Evolutionary conservation across 2,329 filamentous ascomycete species (phyloP).

Genomic region (Coleophoma crateriformis): DNA sequence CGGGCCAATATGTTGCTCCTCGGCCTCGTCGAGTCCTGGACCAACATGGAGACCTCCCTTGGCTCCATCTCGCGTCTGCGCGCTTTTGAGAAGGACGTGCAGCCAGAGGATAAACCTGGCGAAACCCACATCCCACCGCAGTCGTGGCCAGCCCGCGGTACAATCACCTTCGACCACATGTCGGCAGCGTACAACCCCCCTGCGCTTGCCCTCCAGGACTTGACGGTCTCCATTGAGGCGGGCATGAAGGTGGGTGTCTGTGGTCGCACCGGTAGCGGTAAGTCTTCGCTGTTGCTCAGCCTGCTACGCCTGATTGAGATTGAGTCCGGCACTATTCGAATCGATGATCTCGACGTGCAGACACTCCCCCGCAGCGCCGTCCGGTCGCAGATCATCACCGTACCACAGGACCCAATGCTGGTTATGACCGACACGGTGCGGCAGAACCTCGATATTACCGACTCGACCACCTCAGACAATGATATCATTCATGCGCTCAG

Average conservation of each 20-base stretch:
- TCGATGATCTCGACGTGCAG: slow-evolving; percentile 83
- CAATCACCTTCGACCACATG: slow-evolving; percentile 15
- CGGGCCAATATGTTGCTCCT: slow-evolving; percentile 10
- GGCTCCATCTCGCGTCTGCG: slow-evolving; percentile 51
- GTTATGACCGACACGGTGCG: slow-evolving; percentile 78
- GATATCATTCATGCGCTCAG: slow-evolving; percentile 79
- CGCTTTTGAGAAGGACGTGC: slow-evolving; percentile 39
- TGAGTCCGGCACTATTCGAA: slow-evolving; percentile 75
- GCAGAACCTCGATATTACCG: slow-evolving; percentile 85
- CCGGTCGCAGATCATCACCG: slow-evolving; percentile 85
- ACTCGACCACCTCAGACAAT: slow-evolving; percentile 68
- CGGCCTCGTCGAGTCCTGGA: slow-evolving; percentile 37
- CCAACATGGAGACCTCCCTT: slow-evolving; percentile 50
- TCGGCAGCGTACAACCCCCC: slow-evolving; percentile 16
- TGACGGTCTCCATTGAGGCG: slow-evolving; percentile 55
- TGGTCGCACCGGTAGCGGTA: slow-evolving; percentile 56
- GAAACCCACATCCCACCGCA: slow-evolving; percentile 4
- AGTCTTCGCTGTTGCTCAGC: slow-evolving; percentile 84
- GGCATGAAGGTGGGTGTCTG: slow-evolving; percentile 44
- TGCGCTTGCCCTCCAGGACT: background rate
- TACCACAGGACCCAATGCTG: slow-evolving; percentile 88
- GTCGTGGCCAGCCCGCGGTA: slow-evolving; percentile 14
- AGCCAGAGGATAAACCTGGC: slow-evolving; percentile 28
- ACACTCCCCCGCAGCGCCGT: slow-evolving; percentile 83
- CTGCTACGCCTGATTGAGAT: slow-evolving; percentile 89